phyloP scores from a whole-genome alignment of 768 basidiomycete species.

The Leccinum truebloodii region DNA sequence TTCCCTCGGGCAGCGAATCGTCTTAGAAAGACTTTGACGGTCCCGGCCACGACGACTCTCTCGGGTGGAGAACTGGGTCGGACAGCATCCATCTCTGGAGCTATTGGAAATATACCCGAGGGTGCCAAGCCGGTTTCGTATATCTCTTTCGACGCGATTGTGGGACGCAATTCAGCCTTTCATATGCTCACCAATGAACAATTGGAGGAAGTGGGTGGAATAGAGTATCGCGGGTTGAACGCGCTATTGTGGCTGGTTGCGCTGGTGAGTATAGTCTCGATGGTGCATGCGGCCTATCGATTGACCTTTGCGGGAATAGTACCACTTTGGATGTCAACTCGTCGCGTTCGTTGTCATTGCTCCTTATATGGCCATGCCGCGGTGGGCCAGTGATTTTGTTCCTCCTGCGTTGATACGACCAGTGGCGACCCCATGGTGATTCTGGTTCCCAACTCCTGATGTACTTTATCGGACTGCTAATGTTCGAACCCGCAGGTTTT shows the following conservation, averaged over 20 bases:
- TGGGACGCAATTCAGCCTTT: conserved; percentile 82
- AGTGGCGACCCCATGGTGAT: conserved; percentile 67
- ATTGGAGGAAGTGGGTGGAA: conserved; percentile 88
- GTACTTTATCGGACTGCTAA: not conserved
- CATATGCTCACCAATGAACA: conserved; percentile 73
- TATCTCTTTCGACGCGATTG: conserved; percentile 80
- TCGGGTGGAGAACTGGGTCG: conserved; percentile 32
- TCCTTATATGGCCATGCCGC: conserved; percentile 67
- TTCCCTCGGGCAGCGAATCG: conserved; percentile 65
- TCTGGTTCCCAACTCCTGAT: not conserved
- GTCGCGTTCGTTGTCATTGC: conserved; percentile 72
- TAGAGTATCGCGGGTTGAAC: conserved; percentile 86
- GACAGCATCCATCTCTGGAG: conserved; percentile 20
- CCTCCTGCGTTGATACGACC: conserved; percentile 57
- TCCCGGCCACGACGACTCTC: conserved; percentile 69
- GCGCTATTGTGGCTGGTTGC: conserved; percentile 81
- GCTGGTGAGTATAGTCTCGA: conserved; percentile 47
- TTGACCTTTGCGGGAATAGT: conserved; percentile 46
- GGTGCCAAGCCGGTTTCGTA: conserved; percentile 69
- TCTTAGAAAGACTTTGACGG: conserved; percentile 70
- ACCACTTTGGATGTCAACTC: conserved; percentile 73
- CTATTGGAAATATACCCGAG: conserved; percentile 25
- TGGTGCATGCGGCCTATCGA: not conserved
- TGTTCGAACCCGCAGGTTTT: conserved; percentile 56
- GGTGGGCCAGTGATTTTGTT: conserved; percentile 62